Conservation (phyloP, 2,329 filamentous ascomycete species). For the Aureobasidium sp. region DNA sequence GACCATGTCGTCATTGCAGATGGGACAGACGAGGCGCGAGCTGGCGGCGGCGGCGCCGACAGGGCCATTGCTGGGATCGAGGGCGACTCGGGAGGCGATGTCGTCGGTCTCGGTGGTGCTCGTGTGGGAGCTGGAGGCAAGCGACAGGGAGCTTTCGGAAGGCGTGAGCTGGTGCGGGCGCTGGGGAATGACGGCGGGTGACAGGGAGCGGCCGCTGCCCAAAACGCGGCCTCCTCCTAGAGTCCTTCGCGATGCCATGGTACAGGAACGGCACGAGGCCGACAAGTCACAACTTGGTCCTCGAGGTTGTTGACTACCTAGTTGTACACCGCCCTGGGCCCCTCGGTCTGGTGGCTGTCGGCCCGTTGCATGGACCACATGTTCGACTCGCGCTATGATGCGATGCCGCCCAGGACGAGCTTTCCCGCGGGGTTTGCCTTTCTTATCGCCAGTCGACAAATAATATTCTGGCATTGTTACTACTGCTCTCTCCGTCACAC, state of each 20-base stretch:
- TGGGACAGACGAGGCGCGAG: conserved; percentile 80
- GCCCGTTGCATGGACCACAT: conserved; percentile 10
- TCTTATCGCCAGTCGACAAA: conserved; percentile 5
- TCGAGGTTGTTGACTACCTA: not conserved
- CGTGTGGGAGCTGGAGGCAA: conserved; percentile 58
- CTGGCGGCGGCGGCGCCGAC: conserved; percentile 47
- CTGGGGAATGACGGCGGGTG: conserved; percentile 45
- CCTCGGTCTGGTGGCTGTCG: not conserved
- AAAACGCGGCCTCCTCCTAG: conserved; percentile 88
- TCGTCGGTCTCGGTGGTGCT: conserved; percentile 71
- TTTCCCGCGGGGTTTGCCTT: conserved; percentile 8
- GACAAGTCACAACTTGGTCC: not conserved
- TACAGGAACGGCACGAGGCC: conserved; percentile 7
- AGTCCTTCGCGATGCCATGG: conserved; percentile 72
- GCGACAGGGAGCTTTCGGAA: conserved; percentile 67
- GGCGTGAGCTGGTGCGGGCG: conserved; percentile 51
- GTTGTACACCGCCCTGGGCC: not conserved
- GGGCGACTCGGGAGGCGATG: conserved; percentile 70
- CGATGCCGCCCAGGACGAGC: not conserved
- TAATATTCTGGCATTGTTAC: not conserved
- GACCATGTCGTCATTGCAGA: conserved; percentile 97
- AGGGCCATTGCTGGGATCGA: conserved; percentile 51
- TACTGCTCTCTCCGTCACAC: not conserved
- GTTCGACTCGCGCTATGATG: not conserved
- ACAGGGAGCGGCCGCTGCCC: conserved; percentile 77